Evolutionary conservation across 1,139 yeast species (phyloP).

Genomic region (Protomyces inundatus): DNA sequence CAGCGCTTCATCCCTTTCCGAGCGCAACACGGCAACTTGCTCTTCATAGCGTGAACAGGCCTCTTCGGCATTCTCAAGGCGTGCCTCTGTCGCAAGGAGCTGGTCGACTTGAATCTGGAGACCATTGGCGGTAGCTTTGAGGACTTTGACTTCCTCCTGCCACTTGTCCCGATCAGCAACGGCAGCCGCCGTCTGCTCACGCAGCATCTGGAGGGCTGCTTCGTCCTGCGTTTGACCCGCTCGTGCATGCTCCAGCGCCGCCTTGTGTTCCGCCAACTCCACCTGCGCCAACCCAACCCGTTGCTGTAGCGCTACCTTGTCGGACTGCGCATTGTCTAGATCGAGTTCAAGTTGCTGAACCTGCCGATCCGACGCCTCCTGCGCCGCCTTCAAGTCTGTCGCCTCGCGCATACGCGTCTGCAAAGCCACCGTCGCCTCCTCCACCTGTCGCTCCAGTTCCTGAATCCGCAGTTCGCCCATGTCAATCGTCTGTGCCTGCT

Average conservation of each 20-base stretch:
- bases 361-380: not conserved
- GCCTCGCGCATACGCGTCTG: not conserved
- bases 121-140: not conserved
- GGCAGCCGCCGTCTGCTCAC: not conserved
- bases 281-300: not conserved
- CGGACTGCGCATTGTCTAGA: not conserved
- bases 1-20: not conserved
- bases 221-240: not conserved
- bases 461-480: conserved; percentile 12
- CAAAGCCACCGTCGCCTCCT: not conserved
- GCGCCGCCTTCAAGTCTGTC: not conserved
- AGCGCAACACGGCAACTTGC: not conserved
- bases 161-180: not conserved
- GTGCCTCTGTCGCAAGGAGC: not conserved
- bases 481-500: conserved; percentile 7
- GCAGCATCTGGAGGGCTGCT: not conserved
- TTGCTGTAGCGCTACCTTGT: not conserved
- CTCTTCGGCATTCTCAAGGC: not conserved
- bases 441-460: not conserved
- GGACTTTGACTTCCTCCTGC: not conserved
- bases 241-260: not conserved
- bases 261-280: not conserved
- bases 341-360: conserved; percentile 7
- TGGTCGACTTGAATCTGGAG: not conserved
- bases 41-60: not conserved